A percentile compares a stretch with the other conserved stretches of the same genome.
These are phyloP conservation scores for Pulveroboletus ravenelii DNA, from an alignment of 768 basidiomycete species.

Conservation along the genomic window DNA sequence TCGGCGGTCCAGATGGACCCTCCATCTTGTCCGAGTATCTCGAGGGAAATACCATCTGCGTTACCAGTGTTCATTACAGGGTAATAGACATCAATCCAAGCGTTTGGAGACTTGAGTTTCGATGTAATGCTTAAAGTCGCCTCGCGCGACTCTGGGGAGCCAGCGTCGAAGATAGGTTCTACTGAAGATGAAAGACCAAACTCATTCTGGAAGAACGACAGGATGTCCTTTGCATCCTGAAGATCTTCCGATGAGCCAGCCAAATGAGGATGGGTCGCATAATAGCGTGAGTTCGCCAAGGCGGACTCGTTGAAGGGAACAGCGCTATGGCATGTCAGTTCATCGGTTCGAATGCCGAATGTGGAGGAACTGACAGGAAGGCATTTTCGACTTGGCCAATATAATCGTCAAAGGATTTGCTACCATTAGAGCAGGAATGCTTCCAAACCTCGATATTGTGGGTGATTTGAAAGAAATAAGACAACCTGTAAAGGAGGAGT, in stretches of 20 bases:
- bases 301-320: conserved; percentile 58
- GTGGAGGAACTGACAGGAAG: conserved; percentile 31
- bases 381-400: conserved; percentile 23
- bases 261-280: conserved; percentile 67
- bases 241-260: conserved; percentile 63
- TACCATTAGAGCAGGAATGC: conserved; percentile 3
- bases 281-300: conserved; percentile 48
- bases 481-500: conserved; percentile 10
- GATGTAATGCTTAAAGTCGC: conserved; percentile 57
- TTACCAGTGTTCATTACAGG: conserved; percentile 71
- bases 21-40: conserved; percentile 58
- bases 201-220: conserved; percentile 63
- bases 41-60: conserved; percentile 61
- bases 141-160: conserved; percentile 58
- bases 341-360: background rate
- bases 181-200: conserved; percentile 43
- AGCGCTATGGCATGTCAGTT: conserved; percentile 33
- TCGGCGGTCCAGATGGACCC: conserved; percentile 61
- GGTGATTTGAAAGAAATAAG: background rate
- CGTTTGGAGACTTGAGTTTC: conserved; percentile 46
- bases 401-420: conserved; percentile 13
- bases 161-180: conserved; percentile 65
- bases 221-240: conserved; percentile 59
- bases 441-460: conserved; percentile 6
- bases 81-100: conserved; percentile 87